phyloP scores from a whole-genome alignment of 2,329 filamentous ascomycete species.

The Pleurostoma richardsiae region DNA sequence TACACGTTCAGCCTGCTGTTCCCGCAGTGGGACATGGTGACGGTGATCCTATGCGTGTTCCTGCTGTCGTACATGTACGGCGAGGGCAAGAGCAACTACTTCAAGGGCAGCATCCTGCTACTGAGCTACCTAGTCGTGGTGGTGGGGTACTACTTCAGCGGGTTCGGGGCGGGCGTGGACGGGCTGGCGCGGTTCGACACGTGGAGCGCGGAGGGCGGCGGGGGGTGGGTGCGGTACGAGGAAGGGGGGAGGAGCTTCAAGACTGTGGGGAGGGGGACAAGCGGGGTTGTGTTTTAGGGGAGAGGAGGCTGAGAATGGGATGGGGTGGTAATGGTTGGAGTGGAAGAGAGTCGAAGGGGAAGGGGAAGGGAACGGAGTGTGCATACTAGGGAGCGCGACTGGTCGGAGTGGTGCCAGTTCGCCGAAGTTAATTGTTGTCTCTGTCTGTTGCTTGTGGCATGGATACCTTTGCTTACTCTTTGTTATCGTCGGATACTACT shows the following conservation, averaged over 20 bases:
- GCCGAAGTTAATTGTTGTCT: no score
- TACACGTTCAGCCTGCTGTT: slow-evolving; percentile 86
- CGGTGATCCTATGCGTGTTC: slow-evolving; percentile 92
- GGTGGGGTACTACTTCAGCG: slow-evolving; percentile 84
- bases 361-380: no score
- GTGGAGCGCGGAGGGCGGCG: slow-evolving; percentile 43
- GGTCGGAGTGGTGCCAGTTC: no score
- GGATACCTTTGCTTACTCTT: no score
- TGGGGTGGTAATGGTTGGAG: no score
- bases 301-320: no score
- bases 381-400: no score
- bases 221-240: slow-evolving; percentile 37
- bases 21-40: slow-evolving; percentile 99
- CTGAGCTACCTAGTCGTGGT: slow-evolving; percentile 90
- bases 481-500: no score
- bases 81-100: slow-evolving; percentile 99
- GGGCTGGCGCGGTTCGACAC: slow-evolving; percentile 45
- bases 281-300: slow-evolving; percentile 28
- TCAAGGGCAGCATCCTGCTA: slow-evolving; percentile 95
- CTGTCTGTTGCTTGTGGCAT: no score
- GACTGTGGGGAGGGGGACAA: slow-evolving; percentile 43
- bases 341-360: no score
- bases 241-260: slow-evolving; percentile 26
- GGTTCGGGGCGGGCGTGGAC: slow-evolving; percentile 36
- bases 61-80: slow-evolving; percentile 96